phyloP scores from a whole-genome alignment of 129 eudicot species.

The Lactuca saligna region DNA sequence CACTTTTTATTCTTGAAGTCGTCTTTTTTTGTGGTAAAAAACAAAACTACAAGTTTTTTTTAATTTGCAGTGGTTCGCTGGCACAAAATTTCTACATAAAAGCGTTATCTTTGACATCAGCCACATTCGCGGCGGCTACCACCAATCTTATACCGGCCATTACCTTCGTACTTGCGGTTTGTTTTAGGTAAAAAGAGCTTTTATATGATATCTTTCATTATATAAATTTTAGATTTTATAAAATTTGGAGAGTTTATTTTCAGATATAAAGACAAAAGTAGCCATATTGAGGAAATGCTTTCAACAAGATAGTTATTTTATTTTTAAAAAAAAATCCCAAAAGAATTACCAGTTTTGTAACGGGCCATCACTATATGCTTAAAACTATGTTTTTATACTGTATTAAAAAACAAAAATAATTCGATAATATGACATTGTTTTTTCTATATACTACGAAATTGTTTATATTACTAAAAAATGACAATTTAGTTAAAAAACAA shows the following conservation, averaged over 20 bases:
- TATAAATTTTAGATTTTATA: too few relatives aligned
- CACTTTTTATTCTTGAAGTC: neutral
- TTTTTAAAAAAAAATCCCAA: too few relatives aligned
- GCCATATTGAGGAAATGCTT: neutral
- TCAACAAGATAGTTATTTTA: too few relatives aligned
- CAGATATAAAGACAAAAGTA: neutral
- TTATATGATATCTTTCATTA: too few relatives aligned
- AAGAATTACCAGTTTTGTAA: neutral
- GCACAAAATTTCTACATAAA: conserved; percentile 48
- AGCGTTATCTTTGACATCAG: conserved; percentile 49
- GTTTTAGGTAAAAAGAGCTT: conserved; percentile 39
- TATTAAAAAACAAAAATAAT: too few relatives aligned
- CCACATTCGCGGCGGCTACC: conserved; percentile 54
- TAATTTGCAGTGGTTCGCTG: conserved; percentile 44
- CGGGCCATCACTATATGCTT: too few relatives aligned
- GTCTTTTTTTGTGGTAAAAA: neutral
- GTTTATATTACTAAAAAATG: too few relatives aligned
- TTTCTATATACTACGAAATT: too few relatives aligned
- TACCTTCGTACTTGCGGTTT: conserved; percentile 49
- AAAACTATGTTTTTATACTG: too few relatives aligned
- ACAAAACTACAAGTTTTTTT: neutral
- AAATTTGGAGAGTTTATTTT: neutral
- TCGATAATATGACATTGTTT: too few relatives aligned
- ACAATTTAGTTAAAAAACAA: too few relatives aligned
- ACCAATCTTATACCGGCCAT: conserved; percentile 56